phyloP scores from a whole-genome alignment of 2,329 filamentous ascomycete genomes.

The Colletotrichum sp. region DNA sequence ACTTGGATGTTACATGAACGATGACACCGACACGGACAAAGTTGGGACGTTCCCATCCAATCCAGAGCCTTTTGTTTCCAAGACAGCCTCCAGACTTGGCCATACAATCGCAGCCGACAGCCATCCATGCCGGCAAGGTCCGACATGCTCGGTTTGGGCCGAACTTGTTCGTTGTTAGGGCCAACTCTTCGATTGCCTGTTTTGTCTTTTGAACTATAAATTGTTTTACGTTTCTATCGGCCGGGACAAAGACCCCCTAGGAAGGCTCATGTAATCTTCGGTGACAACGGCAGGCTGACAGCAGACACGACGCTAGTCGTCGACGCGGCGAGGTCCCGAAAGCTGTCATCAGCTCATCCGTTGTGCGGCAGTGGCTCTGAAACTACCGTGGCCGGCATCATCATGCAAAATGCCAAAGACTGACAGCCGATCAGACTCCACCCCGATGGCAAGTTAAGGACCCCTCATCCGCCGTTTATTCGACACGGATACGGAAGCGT shows the following conservation, averaged over 20 bases:
- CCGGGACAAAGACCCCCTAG: neutral
- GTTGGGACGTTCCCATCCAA: constrained; percentile 1
- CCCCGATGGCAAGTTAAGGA: neutral
- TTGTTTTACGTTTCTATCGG: neutral
- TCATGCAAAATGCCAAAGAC: neutral
- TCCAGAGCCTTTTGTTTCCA: neutral
- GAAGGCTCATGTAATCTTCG: neutral
- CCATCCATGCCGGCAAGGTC: neutral
- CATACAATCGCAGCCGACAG: neutral
- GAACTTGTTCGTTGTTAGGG: neutral
- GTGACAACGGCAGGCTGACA: neutral
- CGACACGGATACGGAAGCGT: neutral
- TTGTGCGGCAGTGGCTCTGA: constrained; percentile 1
- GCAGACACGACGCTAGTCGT: neutral
- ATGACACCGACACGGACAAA: neutral
- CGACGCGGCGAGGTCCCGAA: neutral
- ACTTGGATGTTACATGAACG: neutral
- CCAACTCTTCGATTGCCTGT: neutral
- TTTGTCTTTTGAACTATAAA: neutral
- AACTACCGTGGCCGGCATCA: neutral
- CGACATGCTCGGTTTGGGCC: constrained; percentile 5
- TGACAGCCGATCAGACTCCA: neutral
- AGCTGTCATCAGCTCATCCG: neutral
- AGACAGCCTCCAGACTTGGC: neutral
- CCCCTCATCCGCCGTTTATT: neutral